phyloP scores from a whole-genome alignment of 1,139 yeast species.

The Scheffersomyces segobiensis region DNA sequence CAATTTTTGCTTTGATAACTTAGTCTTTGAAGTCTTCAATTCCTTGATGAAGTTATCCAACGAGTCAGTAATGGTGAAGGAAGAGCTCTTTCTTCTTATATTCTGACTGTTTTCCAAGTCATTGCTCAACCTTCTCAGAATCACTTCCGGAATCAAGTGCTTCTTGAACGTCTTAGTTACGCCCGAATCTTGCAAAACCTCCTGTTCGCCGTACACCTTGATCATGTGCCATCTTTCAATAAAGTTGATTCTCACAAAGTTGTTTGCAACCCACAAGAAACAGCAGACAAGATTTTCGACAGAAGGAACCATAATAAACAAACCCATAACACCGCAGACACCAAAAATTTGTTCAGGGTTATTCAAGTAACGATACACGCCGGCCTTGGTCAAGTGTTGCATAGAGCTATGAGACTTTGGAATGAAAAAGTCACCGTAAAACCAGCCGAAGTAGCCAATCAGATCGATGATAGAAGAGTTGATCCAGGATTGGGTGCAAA shows the following conservation, averaged over 20 bases:
- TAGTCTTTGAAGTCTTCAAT: slow-evolving; percentile 32
- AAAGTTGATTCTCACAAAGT: slow-evolving; percentile 66
- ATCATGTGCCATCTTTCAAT: slow-evolving; percentile 83
- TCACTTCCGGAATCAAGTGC: slow-evolving; percentile 44
- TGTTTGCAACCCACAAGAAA: slow-evolving; percentile 66
- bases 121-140: slow-evolving; percentile 35
- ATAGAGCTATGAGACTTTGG: slow-evolving; percentile 45
- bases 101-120: slow-evolving; percentile 10
- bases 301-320: slow-evolving; percentile 63
- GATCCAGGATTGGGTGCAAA: slow-evolving; percentile 70
- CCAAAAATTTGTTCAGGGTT: slow-evolving; percentile 86
- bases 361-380: slow-evolving; percentile 80
- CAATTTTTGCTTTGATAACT: slow-evolving; percentile 38
- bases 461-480: slow-evolving; percentile 69
- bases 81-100: slow-evolving; percentile 22
- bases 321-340: slow-evolving; percentile 82
- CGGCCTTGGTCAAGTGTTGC: slow-evolving; percentile 66
- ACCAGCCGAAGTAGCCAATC: slow-evolving; percentile 87
- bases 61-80: slow-evolving; percentile 34
- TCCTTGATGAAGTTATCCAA: slow-evolving; percentile 44
- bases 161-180: slow-evolving; percentile 66
- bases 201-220: slow-evolving; percentile 70
- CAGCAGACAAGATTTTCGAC: slow-evolving; percentile 58
- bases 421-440: slow-evolving; percentile 83
- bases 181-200: slow-evolving; percentile 59